Evolutionary conservation across 2,329 filamentous ascomycete genomes (phyloP), one percentile per base, ranked within the genome.

Genomic region (Aspergillus fructus): DNA sequence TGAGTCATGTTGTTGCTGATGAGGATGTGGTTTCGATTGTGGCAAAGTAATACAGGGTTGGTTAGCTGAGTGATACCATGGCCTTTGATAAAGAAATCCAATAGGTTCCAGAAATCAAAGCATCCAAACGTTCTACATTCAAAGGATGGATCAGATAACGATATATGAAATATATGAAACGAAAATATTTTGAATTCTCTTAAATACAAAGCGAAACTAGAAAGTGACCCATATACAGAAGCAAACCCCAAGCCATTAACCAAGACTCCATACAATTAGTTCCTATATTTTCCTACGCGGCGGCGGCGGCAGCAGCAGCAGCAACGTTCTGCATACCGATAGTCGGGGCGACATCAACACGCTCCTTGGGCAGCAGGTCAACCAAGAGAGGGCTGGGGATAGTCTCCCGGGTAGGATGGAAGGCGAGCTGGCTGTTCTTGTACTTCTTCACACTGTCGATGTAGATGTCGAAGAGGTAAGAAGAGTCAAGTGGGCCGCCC

Each of bases 381-480:
- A 96, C 89, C 73, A 97, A 83, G 58, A 97, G 83, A 68, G 93
- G 89, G 66, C 86, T 92, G 30, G 93, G 93, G 66, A 89, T 87
- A 82, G 91, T 96, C 78, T 93, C 91, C 79, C 90, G 89, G 75
- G 89, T 78, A 3, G 84, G 83, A 59, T 83, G 79, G 68, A 87
- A 90, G 55, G 88, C 83, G 53, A 84, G 80, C 77, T 96, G 89
- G 74, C 83, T 88, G 68, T 88, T 84, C 87, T 96, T 97, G 85
- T 93, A 96, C 72, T 89, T 85, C 74, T 87, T 83, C 37, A 97
- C 92, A 69, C 89, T 93, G 74, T 96, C 87, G 46, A 97, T 81
- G 79, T 97, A 99, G 81, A 91, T 91, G 78, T 99, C 94, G 71
- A 99, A 99, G 59, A 99, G 84, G 79, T 96, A 97, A 2, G 91